These are phyloP conservation scores for Ceratobasidium sp. DNA, from an alignment of 1,284 basidiomycete genomes.

Conservation along the genomic window DNA sequence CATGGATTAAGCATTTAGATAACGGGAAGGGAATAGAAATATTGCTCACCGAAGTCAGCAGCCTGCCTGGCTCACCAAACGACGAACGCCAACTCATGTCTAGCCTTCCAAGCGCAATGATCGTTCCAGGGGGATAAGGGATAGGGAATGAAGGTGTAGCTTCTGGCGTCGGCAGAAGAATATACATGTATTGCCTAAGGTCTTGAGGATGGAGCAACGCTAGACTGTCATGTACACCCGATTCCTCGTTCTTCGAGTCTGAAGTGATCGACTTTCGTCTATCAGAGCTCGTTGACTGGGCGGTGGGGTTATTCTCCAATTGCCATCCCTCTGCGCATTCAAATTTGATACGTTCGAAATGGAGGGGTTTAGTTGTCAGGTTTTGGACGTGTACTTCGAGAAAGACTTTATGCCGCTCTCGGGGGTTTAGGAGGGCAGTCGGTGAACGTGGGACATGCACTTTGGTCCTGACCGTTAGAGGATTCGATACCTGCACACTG, in stretches of 20 bases:
- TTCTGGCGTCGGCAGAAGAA: constrained; percentile 63
- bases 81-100: constrained; percentile 84
- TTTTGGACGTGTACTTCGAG: constrained; percentile 91
- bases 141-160: constrained; percentile 58
- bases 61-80: constrained; percentile 79
- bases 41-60: constrained; percentile 74
- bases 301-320: constrained; percentile 58
- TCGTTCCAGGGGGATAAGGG: constrained; percentile 65
- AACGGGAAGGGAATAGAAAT: not conserved
- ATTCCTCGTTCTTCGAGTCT: constrained; percentile 45
- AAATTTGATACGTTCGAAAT: constrained; percentile 76
- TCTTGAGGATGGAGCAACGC: constrained; percentile 81
- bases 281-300: constrained; percentile 45
- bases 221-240: constrained; percentile 46
- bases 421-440: constrained; percentile 65
- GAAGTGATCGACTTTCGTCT: constrained; percentile 34
- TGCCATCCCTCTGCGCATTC: constrained; percentile 76
- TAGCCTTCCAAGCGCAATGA: constrained; percentile 78
- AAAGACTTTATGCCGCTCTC: constrained; percentile 78
- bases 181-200: constrained; percentile 83
- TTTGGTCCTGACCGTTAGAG: constrained; percentile 88
- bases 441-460: constrained; percentile 78
- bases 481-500: constrained; percentile 74
- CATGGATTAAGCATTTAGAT: not conserved
- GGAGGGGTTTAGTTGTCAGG: constrained; percentile 74